Conservation (phyloP, 768 basidiomycete species). For the Mycena vitilis region DNA sequence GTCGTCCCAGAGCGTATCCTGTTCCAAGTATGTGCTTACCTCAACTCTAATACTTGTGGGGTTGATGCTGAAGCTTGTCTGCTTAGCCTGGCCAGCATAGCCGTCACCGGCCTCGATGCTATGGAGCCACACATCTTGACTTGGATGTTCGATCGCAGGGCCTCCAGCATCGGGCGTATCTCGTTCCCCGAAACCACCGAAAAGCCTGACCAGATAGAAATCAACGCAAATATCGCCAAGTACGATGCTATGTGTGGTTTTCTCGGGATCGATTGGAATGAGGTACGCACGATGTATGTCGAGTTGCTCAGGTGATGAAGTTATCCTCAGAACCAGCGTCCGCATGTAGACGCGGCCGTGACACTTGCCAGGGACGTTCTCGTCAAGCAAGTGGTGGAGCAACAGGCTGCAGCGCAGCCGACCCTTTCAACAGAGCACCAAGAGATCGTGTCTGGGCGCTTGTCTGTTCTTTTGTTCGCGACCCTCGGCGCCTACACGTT, state of each 20-base stretch:
- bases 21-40: too few relatives aligned
- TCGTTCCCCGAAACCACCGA: not conserved
- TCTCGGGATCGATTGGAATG: not conserved
- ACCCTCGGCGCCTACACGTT: constrained; percentile 8
- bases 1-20: too few relatives aligned
- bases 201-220: not conserved
- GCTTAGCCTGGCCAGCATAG: too few relatives aligned
- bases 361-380: not conserved
- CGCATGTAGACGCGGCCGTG: not conserved
- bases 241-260: constrained; percentile 13
- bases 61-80: too few relatives aligned
- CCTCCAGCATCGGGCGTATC: not conserved
- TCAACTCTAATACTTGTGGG: too few relatives aligned
- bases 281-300: not conserved
- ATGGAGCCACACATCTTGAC: not conserved
- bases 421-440: too few relatives aligned
- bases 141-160: constrained; percentile 3
- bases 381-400: constrained; percentile 2
- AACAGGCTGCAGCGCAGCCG: not conserved
- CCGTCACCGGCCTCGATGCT: too few relatives aligned
- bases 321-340: not conserved
- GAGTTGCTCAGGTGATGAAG: not conserved
- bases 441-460: not conserved
- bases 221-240: not conserved
- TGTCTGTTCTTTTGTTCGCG: constrained; percentile 6